Percentiles rank a stretch among this genome's conserved stretches.
These are phyloP conservation scores for Plantago elongata DNA, from an alignment of 257 asterid species.

Conservation along the genomic window DNA sequence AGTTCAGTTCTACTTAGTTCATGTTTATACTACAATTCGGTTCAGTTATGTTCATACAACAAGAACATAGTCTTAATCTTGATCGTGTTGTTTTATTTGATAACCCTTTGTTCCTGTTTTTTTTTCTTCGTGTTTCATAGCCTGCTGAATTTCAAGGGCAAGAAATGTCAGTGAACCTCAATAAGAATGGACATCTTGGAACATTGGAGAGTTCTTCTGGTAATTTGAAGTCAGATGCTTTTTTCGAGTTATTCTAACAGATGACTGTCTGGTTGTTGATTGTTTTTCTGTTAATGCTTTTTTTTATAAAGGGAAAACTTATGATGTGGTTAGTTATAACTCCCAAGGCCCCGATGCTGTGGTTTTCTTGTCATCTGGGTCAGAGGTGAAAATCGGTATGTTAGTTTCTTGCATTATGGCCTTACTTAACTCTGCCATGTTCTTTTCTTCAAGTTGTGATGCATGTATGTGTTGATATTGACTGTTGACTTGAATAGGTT, in stretches of 20 bases:
- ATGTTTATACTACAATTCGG: too few relatives aligned
- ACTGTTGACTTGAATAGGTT: background rate
- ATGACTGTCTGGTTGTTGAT: background rate
- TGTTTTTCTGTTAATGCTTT: constrained; percentile 12
- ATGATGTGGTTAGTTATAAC: constrained; percentile 46
- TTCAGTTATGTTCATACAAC: too few relatives aligned
- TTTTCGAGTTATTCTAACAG: background rate
- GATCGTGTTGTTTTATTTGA: background rate
- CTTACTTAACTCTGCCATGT: too few relatives aligned
- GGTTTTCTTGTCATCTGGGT: constrained; percentile 46
- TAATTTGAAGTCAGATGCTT: constrained; percentile 21
- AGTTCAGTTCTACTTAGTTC: too few relatives aligned
- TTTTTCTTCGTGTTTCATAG: constrained; percentile 30
- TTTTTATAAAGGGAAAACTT: constrained; percentile 58
- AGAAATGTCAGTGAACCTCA: constrained; percentile 39
- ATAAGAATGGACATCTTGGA: constrained; percentile 46
- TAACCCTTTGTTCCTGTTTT: background rate
- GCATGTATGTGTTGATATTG: background rate
- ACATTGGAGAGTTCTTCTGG: constrained; percentile 48
- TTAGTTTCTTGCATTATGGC: background rate
- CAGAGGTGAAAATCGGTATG: constrained; percentile 56
- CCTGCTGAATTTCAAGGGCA: constrained; percentile 48
- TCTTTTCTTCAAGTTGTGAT: background rate
- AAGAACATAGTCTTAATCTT: too few relatives aligned
- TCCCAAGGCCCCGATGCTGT: constrained; percentile 43